Evolutionary conservation across 116 monocot species (phyloP), one percentile per base, ranked within the genome.

Genomic region (Papilionanthe hybrid): DNA sequence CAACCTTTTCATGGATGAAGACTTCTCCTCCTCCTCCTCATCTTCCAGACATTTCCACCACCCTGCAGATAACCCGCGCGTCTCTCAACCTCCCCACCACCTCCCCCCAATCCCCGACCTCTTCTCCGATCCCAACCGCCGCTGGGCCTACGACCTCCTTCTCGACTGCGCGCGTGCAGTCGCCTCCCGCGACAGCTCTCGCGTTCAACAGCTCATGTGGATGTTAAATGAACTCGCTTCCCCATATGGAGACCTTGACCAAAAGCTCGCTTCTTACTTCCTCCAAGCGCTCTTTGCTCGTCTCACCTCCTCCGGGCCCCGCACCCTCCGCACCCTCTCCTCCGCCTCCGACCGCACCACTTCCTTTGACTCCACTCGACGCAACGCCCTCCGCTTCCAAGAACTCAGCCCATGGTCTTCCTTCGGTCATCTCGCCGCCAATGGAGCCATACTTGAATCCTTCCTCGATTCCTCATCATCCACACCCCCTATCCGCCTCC

Each of bases 371-470:
- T 91, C 91, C 82, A 91, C 91, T 6, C 90, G 95, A 55, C 82
- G 86, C 55, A 89, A 82, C 7, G 84, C 87, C 9, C 91, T 98
- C 19, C 79, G 84, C 29, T 98, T 98, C 88, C 98, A 94, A 83
- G 98, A 98, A 69, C 86, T 91, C 72, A 92, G 93, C 85, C 98
- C 98, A n/a, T 98, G 93, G 92, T 86, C 87, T 1, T 87, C 95
- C 22, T 95, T 95, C 74, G 95, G 95, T 18, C 95, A 95, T 80
- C 92, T 95, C 49, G 86, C 86, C 44, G 86, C 86, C 22, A 75
- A 75, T 18, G 75, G 75, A 5, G 75, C 75, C 28, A 75, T 75
- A 7, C 75, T 75, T 4, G 75, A 75, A 23, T 47, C 91, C 15
- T 87, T 87, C 19, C 87, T 7, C 79, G 82, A 55, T 82, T 78